Evolutionary conservation across 108 stramenopile genomes (phyloP).

Genomic region (Nitzschia sp.): DNA sequence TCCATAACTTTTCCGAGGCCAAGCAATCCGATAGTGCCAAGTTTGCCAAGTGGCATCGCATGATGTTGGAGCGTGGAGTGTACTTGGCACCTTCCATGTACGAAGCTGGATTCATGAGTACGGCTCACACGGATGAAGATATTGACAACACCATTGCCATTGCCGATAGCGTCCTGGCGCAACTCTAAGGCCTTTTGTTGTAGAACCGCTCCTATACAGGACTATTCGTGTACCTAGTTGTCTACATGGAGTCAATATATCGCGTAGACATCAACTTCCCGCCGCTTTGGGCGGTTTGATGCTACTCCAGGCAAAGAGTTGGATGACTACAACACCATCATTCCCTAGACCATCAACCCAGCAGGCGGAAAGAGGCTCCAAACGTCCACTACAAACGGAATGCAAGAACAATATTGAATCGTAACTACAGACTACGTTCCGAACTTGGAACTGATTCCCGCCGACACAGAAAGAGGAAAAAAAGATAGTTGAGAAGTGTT

Average conservation of each 20-base stretch:
- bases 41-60: constrained; percentile 97
- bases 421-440: too few relatives aligned
- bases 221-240: too few relatives aligned
- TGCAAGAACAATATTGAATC: too few relatives aligned
- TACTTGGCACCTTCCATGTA: constrained; percentile 98
- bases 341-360: too few relatives aligned
- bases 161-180: constrained; percentile 91
- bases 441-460: too few relatives aligned
- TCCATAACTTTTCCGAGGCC: constrained; percentile 91
- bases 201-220: background rate
- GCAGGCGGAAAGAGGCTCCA: too few relatives aligned
- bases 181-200: constrained; percentile 26
- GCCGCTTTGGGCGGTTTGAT: too few relatives aligned
- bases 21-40: constrained; percentile 88
- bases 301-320: too few relatives aligned
- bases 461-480: background rate
- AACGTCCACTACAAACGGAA: too few relatives aligned
- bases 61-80: constrained; percentile 96
- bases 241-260: too few relatives aligned
- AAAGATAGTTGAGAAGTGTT: background rate
- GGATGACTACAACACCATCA: too few relatives aligned
- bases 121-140: constrained; percentile 96
- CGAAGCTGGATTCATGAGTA: constrained; percentile 97
- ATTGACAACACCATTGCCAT: constrained; percentile 96
- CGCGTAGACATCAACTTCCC: too few relatives aligned